Base-by-base conservation (phyloP, 805 yeast species). In the Suhomyces kilbournensis region DNA sequence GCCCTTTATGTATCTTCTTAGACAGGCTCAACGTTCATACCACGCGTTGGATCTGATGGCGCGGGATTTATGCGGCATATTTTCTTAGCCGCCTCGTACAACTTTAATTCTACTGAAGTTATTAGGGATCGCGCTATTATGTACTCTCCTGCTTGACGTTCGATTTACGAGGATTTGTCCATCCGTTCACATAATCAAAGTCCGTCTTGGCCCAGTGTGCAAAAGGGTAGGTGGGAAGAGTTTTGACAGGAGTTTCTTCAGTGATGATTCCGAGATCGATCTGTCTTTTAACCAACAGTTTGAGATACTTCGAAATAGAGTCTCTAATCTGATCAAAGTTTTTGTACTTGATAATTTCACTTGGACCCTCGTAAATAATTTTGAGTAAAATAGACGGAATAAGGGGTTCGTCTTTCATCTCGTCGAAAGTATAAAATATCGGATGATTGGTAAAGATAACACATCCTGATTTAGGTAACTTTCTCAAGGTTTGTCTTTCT, bases 381-480 rank as follows among this genome's bases (percentile, higher is more conserved):
- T 83, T 85, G 61, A 79, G 78, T 47, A 86, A 65, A 47, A 86
- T 88, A 2, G 96, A 86, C 3, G 96, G 86, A 47, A 92, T 86
- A 52, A 90, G 66, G 1, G 89, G 83, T 56, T 86, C 96, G 20
- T 89, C 96, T 59, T 85, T 88, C 70, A 84, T 81, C 52, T 88
- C 93, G 39, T 87, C 92, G 42, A 88, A 82, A 2, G 87, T 80
- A 66, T 88, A 88, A 63, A 85, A 87, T n/a, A 85, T 75, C 4
- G 91, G 92, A 63, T 86, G 92, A 63, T 86, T 86, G 25, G 90
- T 83, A 72, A 86, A 86, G 47, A 86, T 82, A 54, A 86, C 82
- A 2, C 90, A 90, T 46, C 74, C 60, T 0, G 86, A 69, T 62
- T 76, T 83, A 38, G 92, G 91, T 49, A 86, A 73, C 61, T 86